A percentile compares a stretch with the other conserved stretches of the same genome.
Conservation (phyloP, 2,329 filamentous ascomycete species). For the Didymosphaeria variabile region DNA sequence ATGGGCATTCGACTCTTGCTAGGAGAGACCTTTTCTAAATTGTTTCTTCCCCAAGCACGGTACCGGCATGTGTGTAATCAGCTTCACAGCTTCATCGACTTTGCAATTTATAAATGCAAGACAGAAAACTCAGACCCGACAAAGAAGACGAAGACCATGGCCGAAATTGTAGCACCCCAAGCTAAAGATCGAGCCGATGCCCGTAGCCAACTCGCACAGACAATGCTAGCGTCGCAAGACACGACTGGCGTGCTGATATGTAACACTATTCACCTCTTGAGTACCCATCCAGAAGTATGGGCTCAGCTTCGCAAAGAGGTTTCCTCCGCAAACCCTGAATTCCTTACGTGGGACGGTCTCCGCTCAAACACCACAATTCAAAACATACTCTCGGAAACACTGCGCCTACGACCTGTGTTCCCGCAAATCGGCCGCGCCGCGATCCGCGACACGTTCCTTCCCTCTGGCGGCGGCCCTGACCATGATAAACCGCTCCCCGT, state of each 20-base stretch:
- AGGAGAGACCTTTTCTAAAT: neutral
- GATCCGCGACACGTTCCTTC: constrained; percentile 25
- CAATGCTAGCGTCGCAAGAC: constrained; percentile 13
- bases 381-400: constrained; percentile 18
- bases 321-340: neutral
- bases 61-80: constrained; percentile 5
- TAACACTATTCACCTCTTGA: constrained; percentile 9
- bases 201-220: constrained; percentile 12
- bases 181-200: constrained; percentile 4
- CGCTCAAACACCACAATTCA: neutral
- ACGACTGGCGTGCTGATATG: constrained; percentile 11
- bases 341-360: constrained; percentile 5
- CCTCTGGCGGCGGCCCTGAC: constrained; percentile 25
- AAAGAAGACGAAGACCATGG: constrained; percentile 10
- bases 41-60: constrained; percentile 4
- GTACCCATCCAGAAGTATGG: constrained; percentile 23
- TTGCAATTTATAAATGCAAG: constrained; percentile 8
- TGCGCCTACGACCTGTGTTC: constrained; percentile 29
- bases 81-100: constrained; percentile 15
- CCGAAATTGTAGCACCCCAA: constrained; percentile 2
- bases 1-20: constrained; percentile 13
- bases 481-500: constrained; percentile 20
- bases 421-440: constrained; percentile 20
- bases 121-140: neutral
- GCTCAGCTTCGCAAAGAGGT: constrained; percentile 4